Evolutionary conservation across 2,329 filamentous ascomycete genomes (phyloP).

Genomic region (Nemania bipapillata): DNA sequence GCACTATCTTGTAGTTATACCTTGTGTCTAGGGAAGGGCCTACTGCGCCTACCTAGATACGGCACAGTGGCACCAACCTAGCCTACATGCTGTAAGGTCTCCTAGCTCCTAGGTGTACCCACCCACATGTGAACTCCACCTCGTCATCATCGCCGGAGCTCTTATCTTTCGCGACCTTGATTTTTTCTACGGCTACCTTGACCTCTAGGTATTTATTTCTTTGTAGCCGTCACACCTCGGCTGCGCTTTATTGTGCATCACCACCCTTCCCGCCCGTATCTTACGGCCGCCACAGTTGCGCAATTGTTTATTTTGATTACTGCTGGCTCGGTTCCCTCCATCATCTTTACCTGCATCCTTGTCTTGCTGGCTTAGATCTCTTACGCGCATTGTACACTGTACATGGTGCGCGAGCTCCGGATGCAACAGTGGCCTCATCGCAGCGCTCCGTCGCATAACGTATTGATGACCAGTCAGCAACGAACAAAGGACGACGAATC

Average conservation of each 20-base stretch:
- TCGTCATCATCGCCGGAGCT: conserved; percentile 35
- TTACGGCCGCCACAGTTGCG: conserved; percentile 4
- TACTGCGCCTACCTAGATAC: neutral
- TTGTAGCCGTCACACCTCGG: neutral
- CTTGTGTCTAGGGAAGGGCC: too few species aligned
- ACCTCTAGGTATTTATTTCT: conserved; percentile 1
- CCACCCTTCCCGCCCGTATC: conserved; percentile 8
- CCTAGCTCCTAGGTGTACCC: neutral
- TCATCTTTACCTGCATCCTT: conserved; percentile 1
- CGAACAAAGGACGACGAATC: conserved; percentile 7
- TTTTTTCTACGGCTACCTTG: conserved; percentile 20
- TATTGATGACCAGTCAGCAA: neutral
- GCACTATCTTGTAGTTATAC: too few species aligned
- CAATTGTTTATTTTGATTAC: conserved; percentile 14
- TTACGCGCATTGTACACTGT: conserved; percentile 25
- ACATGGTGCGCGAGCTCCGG: conserved; percentile 19
- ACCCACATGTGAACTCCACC: conserved; percentile 29
- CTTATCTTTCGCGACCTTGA: conserved; percentile 30
- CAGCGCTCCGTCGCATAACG: conserved; percentile 12
- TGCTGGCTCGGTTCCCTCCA: conserved; percentile 26
- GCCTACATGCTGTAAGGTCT: neutral
- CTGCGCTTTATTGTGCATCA: conserved; percentile 1
- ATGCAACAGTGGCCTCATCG: conserved; percentile 16
- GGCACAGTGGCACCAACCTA: neutral
- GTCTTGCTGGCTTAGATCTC: conserved; percentile 16